Evolutionary conservation across 2,329 filamentous ascomycete genomes (phyloP), one percentile per base, ranked within the genome.

Genomic region (Saccharata proteae): DNA sequence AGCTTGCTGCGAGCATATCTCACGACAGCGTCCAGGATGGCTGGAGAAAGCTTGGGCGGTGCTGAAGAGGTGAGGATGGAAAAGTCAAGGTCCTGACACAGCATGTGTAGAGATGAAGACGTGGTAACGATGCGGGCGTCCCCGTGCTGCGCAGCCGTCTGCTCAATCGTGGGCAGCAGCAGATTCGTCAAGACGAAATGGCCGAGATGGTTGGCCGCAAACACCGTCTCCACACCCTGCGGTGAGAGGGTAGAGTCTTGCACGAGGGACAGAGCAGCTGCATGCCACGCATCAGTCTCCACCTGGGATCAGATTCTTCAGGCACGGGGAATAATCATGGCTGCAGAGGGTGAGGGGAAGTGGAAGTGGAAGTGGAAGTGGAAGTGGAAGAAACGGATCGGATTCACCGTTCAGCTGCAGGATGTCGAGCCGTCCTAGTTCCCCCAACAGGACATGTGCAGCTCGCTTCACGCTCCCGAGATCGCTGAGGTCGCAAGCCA

Each of bases 1-100:
- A 56, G 37, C 34, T 55, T 55, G 24, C 45, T 47, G 12, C 51
- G 47, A 1, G 30, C 46, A 39, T 55, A 55, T 7, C 49, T 43
- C 48, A 45, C 54, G 15, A 43, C 29, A 5, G 39, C 40, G 36
- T 55, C 48, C 7, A 42, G 22, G 5, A 34, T 24, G 11, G 37
- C 35, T 12, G 35, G 27, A 14, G 17, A 26, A n/a, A n/a, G n/a
- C 35, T 51, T 52, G 15, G 37, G 37, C 11, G 26, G 37, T 2
- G 35, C 39, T 6, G 41, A 40, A 5, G 46, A 45, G 5, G 37
- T 44, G 6, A 53, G 39, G 7, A 39, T 30, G 12, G 44, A 32
- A 5, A 49, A 30, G 29, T 52, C 38, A 3, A 54, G 37, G 8
- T 43, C 28, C 11, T 42, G 45, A 30, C 49, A 52, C 6, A 39